Evolutionary conservation across 2,329 filamentous ascomycete genomes (phyloP), one percentile per base, ranked within the genome.

Genomic region (Penicillium occitanis): DNA sequence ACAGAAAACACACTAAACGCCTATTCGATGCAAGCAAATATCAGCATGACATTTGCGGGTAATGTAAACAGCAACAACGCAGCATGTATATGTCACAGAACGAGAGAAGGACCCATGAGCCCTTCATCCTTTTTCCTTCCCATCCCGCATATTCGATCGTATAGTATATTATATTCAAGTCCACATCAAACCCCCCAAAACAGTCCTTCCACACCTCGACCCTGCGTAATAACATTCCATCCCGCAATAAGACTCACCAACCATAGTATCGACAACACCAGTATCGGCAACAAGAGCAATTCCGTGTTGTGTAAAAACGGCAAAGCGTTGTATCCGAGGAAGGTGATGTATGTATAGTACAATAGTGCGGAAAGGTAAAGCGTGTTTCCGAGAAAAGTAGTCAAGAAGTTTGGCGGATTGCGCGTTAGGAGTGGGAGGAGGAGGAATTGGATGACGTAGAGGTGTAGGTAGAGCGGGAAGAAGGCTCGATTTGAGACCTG

Each of bases 341-440:
- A 90, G 8, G 86, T 88, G 71, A 90, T 88, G 70, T 90, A 84
- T 72, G 86, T 87, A 76, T 90, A 90, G 77, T 90, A 90, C 33
- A 83, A 83, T 61, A 89, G 77, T 0, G 87, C 88, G 44, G 87
- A 80, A n/a, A 90, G 81, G 71, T 90, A 90, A 69, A 90, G 82
- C 1, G 86, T 84, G 72, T 90, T 90, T 33, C 87, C 87, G 42
- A 90, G 80, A 68, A 90, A 84, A 25, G 86, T 81, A 37, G 79
- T 76, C 40, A 81, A 72, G 66, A 79, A 78, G 64, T 80, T 78
- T 37, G 74, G 76, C 51, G 77, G 76, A 50, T 73, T 75, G 66
- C 77, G 80, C 19, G 79, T 80, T 53, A 82, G 76, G 28, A 90
- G 76, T 22, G 88, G 88, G 78, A 90, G 87, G 67, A 89, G 83